Evolutionary conservation across 2,329 filamentous ascomycete genomes (phyloP), one percentile per base, ranked within the genome.

Genomic region (Aspergillus japonicus): DNA sequence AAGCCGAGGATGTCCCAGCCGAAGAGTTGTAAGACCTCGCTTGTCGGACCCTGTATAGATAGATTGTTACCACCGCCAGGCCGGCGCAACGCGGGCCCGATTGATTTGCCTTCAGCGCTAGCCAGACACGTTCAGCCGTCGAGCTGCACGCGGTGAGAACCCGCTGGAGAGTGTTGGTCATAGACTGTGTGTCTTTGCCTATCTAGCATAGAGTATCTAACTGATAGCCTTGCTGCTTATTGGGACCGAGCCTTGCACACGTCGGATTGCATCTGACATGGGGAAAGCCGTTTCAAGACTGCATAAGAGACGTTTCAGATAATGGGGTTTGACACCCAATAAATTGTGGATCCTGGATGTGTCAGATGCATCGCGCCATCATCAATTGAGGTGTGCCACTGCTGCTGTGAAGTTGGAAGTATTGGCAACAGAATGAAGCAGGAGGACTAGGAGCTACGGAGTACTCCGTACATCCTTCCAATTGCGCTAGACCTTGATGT

Each of bases 1-100:
- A 79, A 64, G 77, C 75, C 19, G 79, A 79, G 60, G 74, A 79
- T 58, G 66, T 76, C 42, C 66, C 68, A n/a, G 66, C 67, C 19
- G 69, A 73, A 47, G 66, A 75, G 61, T 62, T 69, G 57, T 64
- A 54, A 66, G 33, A 48, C 47, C 42, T 47, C n/a, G 44, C 47
- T 50, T 51, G 23, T 52, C 47, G 54, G 54, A 48, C 33, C n/a
- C 14, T 60, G 53, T 50, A 58, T 50, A 33, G 56, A 50, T 57
- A 47, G 12, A 44, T 48, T 23, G 26, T 31, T 39, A 26, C 50
- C 35, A 35, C 21, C 21, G 50, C 54, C 50, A 29, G 33, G 35
- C 29, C 50, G 44, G 50, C 29, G 42, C 26, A 16, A 12, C 33
- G 33, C 16, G 35, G 48, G 31, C 48, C n/a, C 16, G 39, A 19